Base-by-base conservation (phyloP, 331 rosid genomes). In the Pyracantha coccinea region DNA sequence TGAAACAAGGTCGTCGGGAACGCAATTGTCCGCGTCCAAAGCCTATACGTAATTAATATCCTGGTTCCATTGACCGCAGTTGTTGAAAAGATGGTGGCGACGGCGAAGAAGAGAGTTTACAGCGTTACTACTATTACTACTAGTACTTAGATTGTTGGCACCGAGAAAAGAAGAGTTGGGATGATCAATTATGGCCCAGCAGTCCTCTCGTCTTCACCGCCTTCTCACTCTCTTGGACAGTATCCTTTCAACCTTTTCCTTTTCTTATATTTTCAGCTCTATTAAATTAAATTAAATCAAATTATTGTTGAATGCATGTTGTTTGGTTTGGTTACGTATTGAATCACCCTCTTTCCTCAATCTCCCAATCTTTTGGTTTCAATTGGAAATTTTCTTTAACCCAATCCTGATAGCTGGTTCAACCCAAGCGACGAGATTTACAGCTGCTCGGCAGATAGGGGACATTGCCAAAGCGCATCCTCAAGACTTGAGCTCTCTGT, bases 381-480 rank as follows among this genome's bases (percentile, higher is more conserved):
- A 24, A 53, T 50, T 33, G 50, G 41, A 16, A 29, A 25, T 66
- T 82, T 85, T 85, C 88, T 81, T 91, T 91, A 84, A 93, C 81
- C 71, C 79, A 77, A 80, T 66, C 31, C 72, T 68, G 58, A 82
- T 76, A 93, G 98, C 97, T 87, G 99, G 99, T 72, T 94, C 99
- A 61, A 86, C 96, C 78, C 99, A 94, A 84, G 81, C 96, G 8
- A 94, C 99, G 76, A 88, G 99, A 86, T 92, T 92, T 82, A 87
- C 97, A 47, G 97, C 99, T 60, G 99, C 99, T 76, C 96, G 96
- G 58, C 99, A 94, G 84, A 89, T 94, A 35, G 99, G 99, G 85
- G 99, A 92, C 41, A 94, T 94, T 79, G 96, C 97, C 50, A 91
- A 94, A 80, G 92, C 93, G 55, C 95, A 94, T 81, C 99, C 99